These are phyloP conservation scores for Apiospora saccharicola DNA, from an alignment of 2,329 filamentous ascomycete genomes.

Conservation along the genomic window DNA sequence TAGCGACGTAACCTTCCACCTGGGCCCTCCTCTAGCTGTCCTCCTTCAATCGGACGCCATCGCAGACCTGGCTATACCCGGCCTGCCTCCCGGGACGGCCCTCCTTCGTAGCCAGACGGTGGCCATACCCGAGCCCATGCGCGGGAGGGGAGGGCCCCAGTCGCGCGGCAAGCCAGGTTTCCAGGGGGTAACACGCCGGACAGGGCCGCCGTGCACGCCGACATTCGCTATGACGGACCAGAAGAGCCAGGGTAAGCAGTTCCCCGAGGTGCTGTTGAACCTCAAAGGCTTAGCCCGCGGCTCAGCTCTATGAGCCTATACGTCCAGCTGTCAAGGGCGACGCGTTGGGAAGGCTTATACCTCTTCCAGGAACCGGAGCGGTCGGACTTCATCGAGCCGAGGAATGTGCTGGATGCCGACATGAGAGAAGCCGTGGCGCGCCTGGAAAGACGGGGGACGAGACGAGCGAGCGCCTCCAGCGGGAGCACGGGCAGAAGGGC, in stretches of 20 bases:
- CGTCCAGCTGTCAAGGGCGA: constrained; percentile 30
- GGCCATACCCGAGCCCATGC: background rate
- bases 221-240: constrained; percentile 24
- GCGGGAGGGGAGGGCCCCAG: background rate
- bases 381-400: constrained; percentile 31
- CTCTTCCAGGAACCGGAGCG: constrained; percentile 23
- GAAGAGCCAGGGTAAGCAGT: constrained; percentile 25
- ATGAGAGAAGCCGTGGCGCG: constrained; percentile 24
- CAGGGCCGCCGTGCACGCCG: constrained; percentile 28
- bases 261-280: constrained; percentile 23
- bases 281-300: constrained; percentile 27
- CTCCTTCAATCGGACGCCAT: background rate
- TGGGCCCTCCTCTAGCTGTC: background rate
- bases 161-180: background rate
- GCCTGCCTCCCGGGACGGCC: background rate
- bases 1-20: constrained; percentile 10
- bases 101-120: background rate
- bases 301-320: constrained; percentile 32
- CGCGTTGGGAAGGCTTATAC: constrained; percentile 16
- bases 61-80: background rate
- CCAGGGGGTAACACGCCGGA: constrained; percentile 23
- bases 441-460: constrained; percentile 25
- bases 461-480: constrained; percentile 14
- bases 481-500: background rate
- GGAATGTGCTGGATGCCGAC: constrained; percentile 28